These are phyloP conservation scores for Coleophoma cylindrospora DNA, from an alignment of 2,329 filamentous ascomycete species.

Conservation along the genomic window DNA sequence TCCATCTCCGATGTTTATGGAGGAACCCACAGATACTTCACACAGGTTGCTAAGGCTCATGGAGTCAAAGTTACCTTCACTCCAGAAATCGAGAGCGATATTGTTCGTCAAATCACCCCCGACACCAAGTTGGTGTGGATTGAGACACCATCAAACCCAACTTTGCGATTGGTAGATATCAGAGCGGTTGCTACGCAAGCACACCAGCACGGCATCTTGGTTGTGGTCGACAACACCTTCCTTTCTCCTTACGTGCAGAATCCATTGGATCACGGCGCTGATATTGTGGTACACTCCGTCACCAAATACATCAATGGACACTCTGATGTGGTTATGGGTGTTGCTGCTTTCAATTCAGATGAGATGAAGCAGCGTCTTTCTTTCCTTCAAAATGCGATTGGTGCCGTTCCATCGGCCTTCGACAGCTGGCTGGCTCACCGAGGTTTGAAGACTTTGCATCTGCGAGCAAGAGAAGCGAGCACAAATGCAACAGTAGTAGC, in stretches of 20 bases:
- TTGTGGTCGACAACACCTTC: slow-evolving; percentile 99
- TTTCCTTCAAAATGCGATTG: slow-evolving; percentile 97
- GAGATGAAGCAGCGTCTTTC: slow-evolving; percentile 69
- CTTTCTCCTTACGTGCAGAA: slow-evolving; percentile 95
- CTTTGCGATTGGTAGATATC: slow-evolving; percentile 89
- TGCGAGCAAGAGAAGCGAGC: slow-evolving; percentile 81
- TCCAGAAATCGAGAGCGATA: slow-evolving; percentile 83
- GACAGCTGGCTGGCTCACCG: slow-evolving; percentile 98
- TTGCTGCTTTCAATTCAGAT: slow-evolving; percentile 89
- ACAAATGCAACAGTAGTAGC: slow-evolving; percentile 78
- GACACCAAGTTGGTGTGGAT: slow-evolving; percentile 97
- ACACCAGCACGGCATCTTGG: slow-evolving; percentile 82
- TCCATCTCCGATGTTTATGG: slow-evolving; percentile 98
- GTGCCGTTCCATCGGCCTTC: slow-evolving; percentile 89
- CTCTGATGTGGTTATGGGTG: slow-evolving; percentile 94
- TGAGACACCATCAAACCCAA: slow-evolving; percentile 92
- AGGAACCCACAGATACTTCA: slow-evolving; percentile 98
- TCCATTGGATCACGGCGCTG: slow-evolving; percentile 88
- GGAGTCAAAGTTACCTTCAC: slow-evolving; percentile 94
- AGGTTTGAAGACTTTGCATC: slow-evolving; percentile 92
- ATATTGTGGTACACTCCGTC: slow-evolving; percentile 94
- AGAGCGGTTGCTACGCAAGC: slow-evolving; percentile 76
- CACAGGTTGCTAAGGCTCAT: slow-evolving; percentile 91
- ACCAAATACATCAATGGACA: slow-evolving; percentile 99
- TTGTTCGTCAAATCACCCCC: slow-evolving; percentile 76